A percentile compares a stretch with the other conserved stretches of the same genome.
Evolutionary conservation across 2,329 filamentous ascomycete species (phyloP).

Genomic region (Aspergillus spinulosporus): DNA sequence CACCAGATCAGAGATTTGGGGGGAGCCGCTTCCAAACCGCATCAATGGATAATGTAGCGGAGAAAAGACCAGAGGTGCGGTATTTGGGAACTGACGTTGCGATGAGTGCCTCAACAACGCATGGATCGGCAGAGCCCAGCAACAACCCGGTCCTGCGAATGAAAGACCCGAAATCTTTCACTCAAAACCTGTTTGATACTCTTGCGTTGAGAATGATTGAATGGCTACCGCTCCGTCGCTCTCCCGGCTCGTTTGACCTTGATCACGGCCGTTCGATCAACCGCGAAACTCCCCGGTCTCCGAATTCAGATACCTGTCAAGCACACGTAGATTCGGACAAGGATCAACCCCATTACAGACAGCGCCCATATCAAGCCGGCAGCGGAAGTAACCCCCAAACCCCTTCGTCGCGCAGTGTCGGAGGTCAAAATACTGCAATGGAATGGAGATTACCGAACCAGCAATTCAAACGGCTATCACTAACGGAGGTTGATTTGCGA

Average conservation of each 20-base stretch:
- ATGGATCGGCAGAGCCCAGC: slow-evolving; percentile 21
- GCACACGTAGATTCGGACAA: slow-evolving; percentile 11
- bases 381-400: slow-evolving; percentile 27
- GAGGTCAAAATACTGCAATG: slow-evolving; percentile 33
- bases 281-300: slow-evolving; percentile 12
- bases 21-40: neutral
- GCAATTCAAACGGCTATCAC: slow-evolving; percentile 42
- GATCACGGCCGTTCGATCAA: slow-evolving; percentile 11
- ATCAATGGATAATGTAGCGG: neutral
- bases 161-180: slow-evolving; percentile 63
- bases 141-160: slow-evolving; percentile 28
- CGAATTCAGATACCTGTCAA: slow-evolving; percentile 17
- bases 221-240: slow-evolving; percentile 47
- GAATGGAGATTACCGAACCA: slow-evolving; percentile 42
- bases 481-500: slow-evolving; percentile 41
- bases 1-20: neutral
- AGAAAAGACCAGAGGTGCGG: neutral
- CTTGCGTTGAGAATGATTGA: slow-evolving; percentile 47
- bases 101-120: neutral
- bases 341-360: slow-evolving; percentile 16
- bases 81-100: neutral
- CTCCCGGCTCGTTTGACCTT: slow-evolving; percentile 25
- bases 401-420: slow-evolving; percentile 30
- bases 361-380: slow-evolving; percentile 14
- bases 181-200: slow-evolving; percentile 58